Percentiles rank a stretch among this genome's conserved stretches.
phyloP scores from a whole-genome alignment of 1,284 basidiomycete species.

The Boletus semigastroideus region DNA sequence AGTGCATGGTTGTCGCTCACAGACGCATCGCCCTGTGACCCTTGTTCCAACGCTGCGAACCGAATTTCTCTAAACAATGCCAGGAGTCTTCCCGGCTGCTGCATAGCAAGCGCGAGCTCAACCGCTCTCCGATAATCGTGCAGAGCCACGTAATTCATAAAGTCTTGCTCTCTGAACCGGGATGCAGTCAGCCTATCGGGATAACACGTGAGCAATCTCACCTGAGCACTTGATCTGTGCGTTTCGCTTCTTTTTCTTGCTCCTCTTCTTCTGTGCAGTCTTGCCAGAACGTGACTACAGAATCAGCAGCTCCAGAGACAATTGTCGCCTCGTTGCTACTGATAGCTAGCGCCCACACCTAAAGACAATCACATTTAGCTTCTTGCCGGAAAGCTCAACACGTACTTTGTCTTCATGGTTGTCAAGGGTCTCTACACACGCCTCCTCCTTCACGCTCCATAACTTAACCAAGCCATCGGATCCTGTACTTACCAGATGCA shows the following conservation, averaged over 20 bases:
- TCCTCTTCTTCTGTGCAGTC: conserved; percentile 86
- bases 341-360: conserved; percentile 93
- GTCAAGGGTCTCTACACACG: conserved; percentile 87
- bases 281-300: conserved; percentile 90
- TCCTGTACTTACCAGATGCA: conserved; percentile 86
- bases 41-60: conserved; percentile 29
- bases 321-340: conserved; percentile 77
- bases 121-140: conserved; percentile 93
- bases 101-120: conserved; percentile 86
- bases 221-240: conserved; percentile 76
- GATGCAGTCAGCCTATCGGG: conserved; percentile 5
- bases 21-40: conserved; percentile 24
- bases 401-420: conserved; percentile 94
- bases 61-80: conserved; percentile 75
- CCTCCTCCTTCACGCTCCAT: conserved; percentile 91
- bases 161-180: conserved; percentile 84
- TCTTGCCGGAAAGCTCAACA: conserved; percentile 1
- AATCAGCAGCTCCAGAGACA: conserved; percentile 93
- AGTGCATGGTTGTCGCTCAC: conserved; percentile 71
- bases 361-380: conserved; percentile 8
- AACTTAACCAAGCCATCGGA: conserved; percentile 95
- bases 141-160: conserved; percentile 84
- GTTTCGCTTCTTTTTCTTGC: conserved; percentile 67
- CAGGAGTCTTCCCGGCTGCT: conserved; percentile 88
- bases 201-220: conserved; percentile 40